Base-by-base conservation (phyloP, 2,329 filamentous ascomycete species). In the Fusarium vanettenii region DNA sequence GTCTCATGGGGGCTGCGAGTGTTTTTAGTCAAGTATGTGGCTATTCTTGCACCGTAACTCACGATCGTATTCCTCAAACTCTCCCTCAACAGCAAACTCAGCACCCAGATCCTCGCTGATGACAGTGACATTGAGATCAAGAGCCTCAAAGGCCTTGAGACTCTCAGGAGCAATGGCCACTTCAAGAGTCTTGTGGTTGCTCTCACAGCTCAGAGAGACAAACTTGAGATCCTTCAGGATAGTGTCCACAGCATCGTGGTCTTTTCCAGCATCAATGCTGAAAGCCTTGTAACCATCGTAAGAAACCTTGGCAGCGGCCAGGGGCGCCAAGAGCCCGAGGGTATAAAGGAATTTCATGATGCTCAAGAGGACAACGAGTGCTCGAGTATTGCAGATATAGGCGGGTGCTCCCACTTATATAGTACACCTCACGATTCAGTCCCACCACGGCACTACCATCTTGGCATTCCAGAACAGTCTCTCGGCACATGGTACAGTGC, bases 211-310 rank as follows among this genome's bases (percentile, higher is more conserved):
- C n/a, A 81, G 41, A 1, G 78, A 74, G 7, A 81, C 69, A 20
- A 77, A 72, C 5, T 78, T 62, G 4, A 80, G 52, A 6, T 62
- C 68, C 2, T 56, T 31, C 3, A 81, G 68, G 16, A 73, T 55
- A 10, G 48, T 35, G 1, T 73, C 57, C 9, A 79, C 67, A 10
- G 67, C 67, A 6, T 71, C 69, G 18, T 73, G 60, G 16, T 75
- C 66, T 16, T 60, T 67, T 4, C 61, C 43, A 2, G 72, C 71
- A 13, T 79, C 73, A 25, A 81, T 73, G 20, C 72, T 76, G 45
- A 70, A 80, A 5, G 71, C 73, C 59, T 80, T 79, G 77, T 78
- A 80, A 7, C 77, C 76, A 29, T 79, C 61, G 41, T 80, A 80
- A 2, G 77, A 76, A 13, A 76, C 69, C 39, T 73, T 77, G 41